These are phyloP conservation scores for Amphicarpaea edgeworthii DNA, from an alignment of 306 rosid genomes.

Conservation along the genomic window DNA sequence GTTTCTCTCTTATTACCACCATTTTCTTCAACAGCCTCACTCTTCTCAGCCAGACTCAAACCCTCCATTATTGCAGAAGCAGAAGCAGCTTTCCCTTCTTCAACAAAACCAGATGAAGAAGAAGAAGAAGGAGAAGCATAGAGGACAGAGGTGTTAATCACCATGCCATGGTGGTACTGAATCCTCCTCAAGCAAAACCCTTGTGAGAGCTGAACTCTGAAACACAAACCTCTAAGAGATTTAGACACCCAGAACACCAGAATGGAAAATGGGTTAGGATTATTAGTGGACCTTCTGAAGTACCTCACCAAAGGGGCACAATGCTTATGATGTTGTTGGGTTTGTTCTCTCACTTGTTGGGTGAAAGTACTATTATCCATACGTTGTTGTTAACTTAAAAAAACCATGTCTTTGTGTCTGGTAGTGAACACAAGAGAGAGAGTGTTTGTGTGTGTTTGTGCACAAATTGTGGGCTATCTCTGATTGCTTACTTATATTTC, in stretches of 20 bases:
- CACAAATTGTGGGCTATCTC: conserved; percentile 38
- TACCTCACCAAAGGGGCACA: conserved; percentile 56
- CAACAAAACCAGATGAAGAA: conserved; percentile 44
- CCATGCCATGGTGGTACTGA: conserved; percentile 57
- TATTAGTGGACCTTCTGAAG: conserved; percentile 36
- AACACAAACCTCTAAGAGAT: conserved; percentile 54
- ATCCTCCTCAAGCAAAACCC: conserved; percentile 65
- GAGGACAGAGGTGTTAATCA: conserved; percentile 60
- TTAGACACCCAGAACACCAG: conserved; percentile 66
- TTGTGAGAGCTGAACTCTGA: conserved; percentile 54
- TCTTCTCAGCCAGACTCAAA: conserved; percentile 57
- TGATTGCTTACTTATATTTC: conserved; percentile 47
- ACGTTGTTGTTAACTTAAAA: conserved; percentile 46
- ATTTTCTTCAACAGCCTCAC: conserved; percentile 46
- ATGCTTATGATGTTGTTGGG: conserved; percentile 60
- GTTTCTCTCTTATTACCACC: conserved; percentile 53
- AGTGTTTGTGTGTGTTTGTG: background rate
- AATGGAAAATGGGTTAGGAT: conserved; percentile 57
- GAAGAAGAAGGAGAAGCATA: conserved; percentile 60
- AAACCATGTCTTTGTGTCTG: conserved; percentile 64
- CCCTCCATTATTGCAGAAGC: conserved; percentile 54
- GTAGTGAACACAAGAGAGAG: conserved; percentile 40
- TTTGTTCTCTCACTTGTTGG: conserved; percentile 58
- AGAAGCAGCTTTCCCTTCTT: conserved; percentile 47
- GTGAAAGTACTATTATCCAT: conserved; percentile 68